These are phyloP conservation scores for Tricholoma flavovirens DNA, from an alignment of 768 basidiomycete species.

Conservation along the genomic window DNA sequence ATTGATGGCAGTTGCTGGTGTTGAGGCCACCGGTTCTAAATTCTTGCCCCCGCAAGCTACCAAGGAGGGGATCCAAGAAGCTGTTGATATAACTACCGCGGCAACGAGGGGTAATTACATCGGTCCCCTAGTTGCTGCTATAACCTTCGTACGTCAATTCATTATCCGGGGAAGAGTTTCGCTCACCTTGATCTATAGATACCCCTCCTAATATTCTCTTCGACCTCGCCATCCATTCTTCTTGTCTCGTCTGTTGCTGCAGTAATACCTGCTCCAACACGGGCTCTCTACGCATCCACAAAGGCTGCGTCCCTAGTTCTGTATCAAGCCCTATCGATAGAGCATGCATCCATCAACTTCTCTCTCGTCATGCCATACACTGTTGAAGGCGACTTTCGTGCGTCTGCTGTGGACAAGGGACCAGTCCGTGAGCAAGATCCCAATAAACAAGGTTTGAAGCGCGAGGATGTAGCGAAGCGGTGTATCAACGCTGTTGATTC, in stretches of 20 bases:
- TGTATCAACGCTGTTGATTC: slow-evolving; percentile 58
- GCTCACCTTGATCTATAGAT: slow-evolving; percentile 41
- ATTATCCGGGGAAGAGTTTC: background rate
- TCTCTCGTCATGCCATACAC: slow-evolving; percentile 60
- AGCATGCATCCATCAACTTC: slow-evolving; percentile 66
- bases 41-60: slow-evolving; percentile 34
- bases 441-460: slow-evolving; percentile 51
- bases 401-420: slow-evolving; percentile 64
- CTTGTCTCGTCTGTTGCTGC: slow-evolving; percentile 77
- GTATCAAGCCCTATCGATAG: slow-evolving; percentile 75
- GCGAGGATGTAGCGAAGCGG: slow-evolving; percentile 51
- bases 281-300: slow-evolving; percentile 77
- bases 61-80: slow-evolving; percentile 51
- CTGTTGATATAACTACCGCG: slow-evolving; percentile 49
- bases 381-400: slow-evolving; percentile 74
- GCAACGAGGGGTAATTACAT: slow-evolving; percentile 62
- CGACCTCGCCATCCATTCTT: slow-evolving; percentile 64
- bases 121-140: slow-evolving; percentile 64
- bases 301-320: slow-evolving; percentile 77
- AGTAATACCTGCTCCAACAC: slow-evolving; percentile 79
- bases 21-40: slow-evolving; percentile 28
- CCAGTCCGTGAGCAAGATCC: slow-evolving; percentile 45
- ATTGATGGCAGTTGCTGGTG: slow-evolving; percentile 64
- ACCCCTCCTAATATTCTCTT: slow-evolving; percentile 63
- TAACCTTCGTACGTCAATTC: slow-evolving; percentile 56